A percentile compares a stretch with the other conserved stretches of the same genome.
These are phyloP conservation scores for Prunella vulgaris DNA, from an alignment of 257 asterid genomes.

Conservation along the genomic window DNA sequence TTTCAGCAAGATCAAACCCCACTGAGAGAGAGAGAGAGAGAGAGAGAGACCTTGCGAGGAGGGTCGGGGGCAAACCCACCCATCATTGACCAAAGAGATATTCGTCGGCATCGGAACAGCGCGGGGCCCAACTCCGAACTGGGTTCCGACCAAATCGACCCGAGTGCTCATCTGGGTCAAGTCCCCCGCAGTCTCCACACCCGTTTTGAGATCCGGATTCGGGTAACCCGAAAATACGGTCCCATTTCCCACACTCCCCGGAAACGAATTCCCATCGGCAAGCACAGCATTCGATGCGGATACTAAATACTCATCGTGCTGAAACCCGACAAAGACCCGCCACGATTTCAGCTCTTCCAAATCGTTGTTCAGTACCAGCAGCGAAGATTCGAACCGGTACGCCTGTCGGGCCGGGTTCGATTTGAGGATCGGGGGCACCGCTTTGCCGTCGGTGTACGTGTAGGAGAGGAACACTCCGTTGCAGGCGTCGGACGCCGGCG, in stretches of 20 bases:
- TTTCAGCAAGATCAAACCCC: too few relatives aligned
- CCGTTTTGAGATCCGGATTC: conserved; percentile 78
- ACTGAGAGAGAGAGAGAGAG: background rate
- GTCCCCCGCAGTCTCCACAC: conserved; percentile 89
- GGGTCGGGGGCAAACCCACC: conserved; percentile 65
- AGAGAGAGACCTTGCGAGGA: conserved; percentile 50
- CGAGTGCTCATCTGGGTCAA: conserved; percentile 63
- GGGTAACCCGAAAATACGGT: conserved; percentile 77
- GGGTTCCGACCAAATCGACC: conserved; percentile 67
- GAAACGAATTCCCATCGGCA: conserved; percentile 66
- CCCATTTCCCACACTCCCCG: conserved; percentile 73
- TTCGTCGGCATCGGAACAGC: conserved; percentile 66
- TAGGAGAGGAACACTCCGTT: conserved; percentile 61
- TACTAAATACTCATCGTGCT: conserved; percentile 65
- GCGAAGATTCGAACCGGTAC: conserved; percentile 67
- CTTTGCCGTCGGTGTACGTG: conserved; percentile 36
- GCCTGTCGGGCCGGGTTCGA: conserved; percentile 40
- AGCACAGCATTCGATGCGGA: conserved; percentile 79
- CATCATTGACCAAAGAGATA: conserved; percentile 68
- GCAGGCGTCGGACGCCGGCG: conserved; percentile 54
- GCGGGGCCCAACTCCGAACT: conserved; percentile 69
- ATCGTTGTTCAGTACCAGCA: conserved; percentile 64
- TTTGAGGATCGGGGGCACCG: conserved; percentile 50
- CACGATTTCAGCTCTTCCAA: conserved; percentile 63
- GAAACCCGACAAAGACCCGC: conserved; percentile 83